A percentile compares a stretch with the other conserved stretches of the same genome.
phyloP scores from a whole-genome alignment of 1,284 basidiomycete species.

The Moniliophthora roreri region DNA sequence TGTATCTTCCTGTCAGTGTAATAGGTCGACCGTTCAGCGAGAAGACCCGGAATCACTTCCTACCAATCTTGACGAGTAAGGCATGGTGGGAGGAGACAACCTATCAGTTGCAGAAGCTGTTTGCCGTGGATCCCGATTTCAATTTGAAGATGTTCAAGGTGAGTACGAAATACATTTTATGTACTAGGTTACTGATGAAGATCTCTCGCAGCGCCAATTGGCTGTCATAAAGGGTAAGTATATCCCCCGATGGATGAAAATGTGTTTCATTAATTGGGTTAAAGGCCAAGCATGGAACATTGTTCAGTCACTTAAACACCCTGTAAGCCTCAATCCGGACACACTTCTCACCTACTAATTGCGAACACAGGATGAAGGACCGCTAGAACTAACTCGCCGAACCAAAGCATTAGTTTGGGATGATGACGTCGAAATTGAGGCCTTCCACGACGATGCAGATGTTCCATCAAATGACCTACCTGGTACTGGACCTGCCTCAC shows the following conservation, averaged over 20 bases:
- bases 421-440: conserved; percentile 74
- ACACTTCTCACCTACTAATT: conserved; percentile 9
- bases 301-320: conserved; percentile 76
- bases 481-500: conserved; percentile 37
- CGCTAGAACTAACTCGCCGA: conserved; percentile 80
- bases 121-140: conserved; percentile 81
- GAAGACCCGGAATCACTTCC: conserved; percentile 78
- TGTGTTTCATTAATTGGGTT: background rate
- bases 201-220: conserved; percentile 65
- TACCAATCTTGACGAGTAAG: conserved; percentile 81
- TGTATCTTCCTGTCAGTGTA: conserved; percentile 84
- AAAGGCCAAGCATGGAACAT: conserved; percentile 84
- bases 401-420: conserved; percentile 81
- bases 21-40: conserved; percentile 86
- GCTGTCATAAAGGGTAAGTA: conserved; percentile 81
- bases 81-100: conserved; percentile 91
- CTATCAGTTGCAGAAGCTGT: conserved; percentile 73
- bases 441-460: conserved; percentile 33
- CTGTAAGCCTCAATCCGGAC: conserved; percentile 44
- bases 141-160: conserved; percentile 85
- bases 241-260: background rate
- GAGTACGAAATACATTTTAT: conserved; percentile 22
- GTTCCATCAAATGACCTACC: conserved; percentile 24
- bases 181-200: conserved; percentile 2
- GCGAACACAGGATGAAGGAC: conserved; percentile 63